Conservation (phyloP, 2,329 filamentous ascomycete genomes). For the Aspergillus brunneoviolaceus region DNA sequence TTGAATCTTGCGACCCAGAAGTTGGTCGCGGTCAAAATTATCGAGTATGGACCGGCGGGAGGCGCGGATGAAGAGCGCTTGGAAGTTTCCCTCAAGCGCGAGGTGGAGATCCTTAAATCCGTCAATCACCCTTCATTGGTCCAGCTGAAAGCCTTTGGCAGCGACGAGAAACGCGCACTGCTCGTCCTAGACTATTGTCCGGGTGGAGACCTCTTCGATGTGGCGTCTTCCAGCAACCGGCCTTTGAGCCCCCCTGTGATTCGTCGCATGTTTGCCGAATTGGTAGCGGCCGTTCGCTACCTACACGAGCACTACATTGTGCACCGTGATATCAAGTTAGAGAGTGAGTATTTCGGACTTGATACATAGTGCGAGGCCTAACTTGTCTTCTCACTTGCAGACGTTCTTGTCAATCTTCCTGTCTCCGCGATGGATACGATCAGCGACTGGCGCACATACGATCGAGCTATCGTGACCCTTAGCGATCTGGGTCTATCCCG, state of each 20-base stretch:
- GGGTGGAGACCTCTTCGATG: constrained; percentile 91
- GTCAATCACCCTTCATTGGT: constrained; percentile 88
- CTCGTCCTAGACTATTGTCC: constrained; percentile 89
- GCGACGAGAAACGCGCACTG: constrained; percentile 77
- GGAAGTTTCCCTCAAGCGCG: constrained; percentile 88
- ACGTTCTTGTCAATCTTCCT: constrained; percentile 86
- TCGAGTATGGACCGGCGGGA: constrained; percentile 89
- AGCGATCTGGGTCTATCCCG: constrained; percentile 90
- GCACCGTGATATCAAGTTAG: constrained; percentile 95
- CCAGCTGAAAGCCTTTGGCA: constrained; percentile 86
- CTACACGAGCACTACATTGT: constrained; percentile 84
- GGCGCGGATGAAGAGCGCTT: constrained; percentile 91
- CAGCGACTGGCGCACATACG: constrained; percentile 71
- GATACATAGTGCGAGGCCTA: constrained; percentile 1
- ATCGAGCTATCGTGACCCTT: constrained; percentile 80
- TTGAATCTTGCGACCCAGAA: constrained; percentile 59
- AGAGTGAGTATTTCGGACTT: constrained; percentile 67
- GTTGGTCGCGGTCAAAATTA: constrained; percentile 90
- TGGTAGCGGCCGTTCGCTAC: constrained; percentile 82
- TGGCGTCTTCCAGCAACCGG: constrained; percentile 71
- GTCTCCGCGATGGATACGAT: constrained; percentile 64
- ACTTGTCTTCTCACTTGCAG: constrained; percentile 46
- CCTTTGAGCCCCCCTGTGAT: constrained; percentile 69
- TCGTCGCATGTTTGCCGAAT: constrained; percentile 82
- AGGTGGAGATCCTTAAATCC: constrained; percentile 88